phyloP scores from a whole-genome alignment of 2,329 filamentous ascomycete species.

The Chaetomium globosum region DNA sequence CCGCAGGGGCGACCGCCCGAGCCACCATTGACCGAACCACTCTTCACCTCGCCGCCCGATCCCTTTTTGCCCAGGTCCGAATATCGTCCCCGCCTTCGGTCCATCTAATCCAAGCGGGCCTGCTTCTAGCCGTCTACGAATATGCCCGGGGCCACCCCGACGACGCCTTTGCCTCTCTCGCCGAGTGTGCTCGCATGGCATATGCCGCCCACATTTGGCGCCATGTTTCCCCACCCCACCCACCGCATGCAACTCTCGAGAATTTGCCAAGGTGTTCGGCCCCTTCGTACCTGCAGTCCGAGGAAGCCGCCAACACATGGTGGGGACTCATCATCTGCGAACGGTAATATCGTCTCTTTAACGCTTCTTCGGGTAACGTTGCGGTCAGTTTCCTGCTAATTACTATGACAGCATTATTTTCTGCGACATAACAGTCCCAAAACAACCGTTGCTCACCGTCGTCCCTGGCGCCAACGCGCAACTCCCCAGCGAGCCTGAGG shows the following conservation, averaged over 20 bases:
- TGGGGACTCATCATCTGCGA: slow-evolving; percentile 14
- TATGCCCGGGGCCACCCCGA: slow-evolving; percentile 7
- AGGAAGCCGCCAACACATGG: slow-evolving; percentile 8
- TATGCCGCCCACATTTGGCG: slow-evolving; percentile 6
- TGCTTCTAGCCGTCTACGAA: slow-evolving; percentile 8
- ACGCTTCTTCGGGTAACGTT: background rate
- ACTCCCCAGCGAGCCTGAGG: slow-evolving; percentile 2
- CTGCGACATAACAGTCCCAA: slow-evolving; percentile 1
- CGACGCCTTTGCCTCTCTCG: background rate
- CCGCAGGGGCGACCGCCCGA: background rate
- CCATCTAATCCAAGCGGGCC: slow-evolving; percentile 11
- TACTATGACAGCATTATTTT: slow-evolving; percentile 1
- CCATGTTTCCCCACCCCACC: background rate
- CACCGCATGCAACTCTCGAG: background rate
- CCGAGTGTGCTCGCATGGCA: background rate
- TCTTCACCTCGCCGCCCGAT: slow-evolving; percentile 11
- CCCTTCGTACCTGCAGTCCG: background rate
- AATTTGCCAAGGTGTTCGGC: background rate
- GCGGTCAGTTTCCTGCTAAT: background rate
- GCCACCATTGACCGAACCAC: slow-evolving; percentile 2
- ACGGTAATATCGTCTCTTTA: slow-evolving; percentile 5
- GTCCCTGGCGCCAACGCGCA: background rate
- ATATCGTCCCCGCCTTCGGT: slow-evolving; percentile 1
- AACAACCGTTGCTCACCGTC: slow-evolving; percentile 11
- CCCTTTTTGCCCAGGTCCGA: slow-evolving; percentile 11